phyloP scores from a whole-genome alignment of 768 basidiomycete genomes.

The Artomyces pyxidatus region DNA sequence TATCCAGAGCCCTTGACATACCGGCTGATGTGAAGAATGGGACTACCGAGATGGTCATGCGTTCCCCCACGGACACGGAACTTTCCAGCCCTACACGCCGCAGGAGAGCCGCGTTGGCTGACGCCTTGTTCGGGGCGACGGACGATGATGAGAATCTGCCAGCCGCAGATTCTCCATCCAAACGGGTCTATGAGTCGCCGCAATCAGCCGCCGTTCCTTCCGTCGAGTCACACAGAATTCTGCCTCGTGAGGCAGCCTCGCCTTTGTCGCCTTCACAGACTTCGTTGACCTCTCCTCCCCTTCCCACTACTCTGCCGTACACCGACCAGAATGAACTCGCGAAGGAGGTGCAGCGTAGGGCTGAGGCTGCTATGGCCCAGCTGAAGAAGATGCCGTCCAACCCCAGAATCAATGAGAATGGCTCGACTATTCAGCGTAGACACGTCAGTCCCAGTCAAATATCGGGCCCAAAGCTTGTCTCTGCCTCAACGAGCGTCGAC shows the following conservation, averaged over 20 bases:
- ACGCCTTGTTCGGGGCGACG: constrained; percentile 59
- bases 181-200: neutral
- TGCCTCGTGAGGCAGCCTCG: neutral
- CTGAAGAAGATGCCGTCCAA: constrained; percentile 34
- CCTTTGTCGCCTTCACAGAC: neutral
- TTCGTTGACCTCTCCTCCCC: neutral
- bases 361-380: constrained; percentile 30
- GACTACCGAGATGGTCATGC: constrained; percentile 25
- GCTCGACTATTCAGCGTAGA: constrained; percentile 17
- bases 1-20: constrained; percentile 13
- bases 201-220: neutral
- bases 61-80: constrained; percentile 28
- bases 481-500: constrained; percentile 31
- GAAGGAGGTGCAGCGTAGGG: constrained; percentile 10
- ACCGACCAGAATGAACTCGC: constrained; percentile 12
- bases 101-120: constrained; percentile 65
- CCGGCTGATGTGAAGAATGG: constrained; percentile 3
- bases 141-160: constrained; percentile 26
- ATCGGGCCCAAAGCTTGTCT: constrained; percentile 31
- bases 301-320: neutral
- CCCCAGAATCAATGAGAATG: constrained; percentile 22
- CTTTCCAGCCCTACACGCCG: constrained; percentile 39
- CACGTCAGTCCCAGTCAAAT: constrained; percentile 31
- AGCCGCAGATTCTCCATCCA: constrained; percentile 19
- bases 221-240: neutral